Conservation (phyloP, 352 stramenopile genomes). For the Phytophthora litchii region DNA sequence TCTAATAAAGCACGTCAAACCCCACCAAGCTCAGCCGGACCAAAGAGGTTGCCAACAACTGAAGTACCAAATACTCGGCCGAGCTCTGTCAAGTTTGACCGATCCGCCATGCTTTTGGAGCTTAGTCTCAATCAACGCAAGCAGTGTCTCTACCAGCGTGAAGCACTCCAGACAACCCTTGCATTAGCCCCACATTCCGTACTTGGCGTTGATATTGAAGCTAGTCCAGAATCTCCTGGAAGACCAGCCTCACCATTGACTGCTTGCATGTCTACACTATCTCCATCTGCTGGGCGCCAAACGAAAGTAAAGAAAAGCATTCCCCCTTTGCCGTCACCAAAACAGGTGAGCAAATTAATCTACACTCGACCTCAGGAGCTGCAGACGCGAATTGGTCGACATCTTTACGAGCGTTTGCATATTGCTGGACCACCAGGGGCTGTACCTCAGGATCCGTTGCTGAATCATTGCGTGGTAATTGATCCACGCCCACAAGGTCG, state of each 20-base stretch:
- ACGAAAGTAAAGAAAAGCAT: conserved; percentile 46
- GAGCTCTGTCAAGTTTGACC: conserved; percentile 62
- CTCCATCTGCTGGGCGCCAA: conserved; percentile 1
- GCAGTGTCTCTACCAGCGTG: conserved; percentile 56
- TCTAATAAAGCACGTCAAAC: conserved; percentile 15
- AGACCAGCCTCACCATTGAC: conserved; percentile 8
- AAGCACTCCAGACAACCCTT: conserved; percentile 47
- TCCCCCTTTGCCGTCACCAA: conserved; percentile 54
- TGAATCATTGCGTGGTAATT: conserved; percentile 71
- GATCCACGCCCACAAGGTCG: conserved; percentile 50
- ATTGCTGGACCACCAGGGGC: conserved; percentile 43
- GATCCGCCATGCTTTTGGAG: conserved; percentile 70
- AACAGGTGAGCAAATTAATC: conserved; percentile 67
- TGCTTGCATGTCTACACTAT: conserved; percentile 19
- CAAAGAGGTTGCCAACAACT: conserved; percentile 17
- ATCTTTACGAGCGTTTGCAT: conserved; percentile 61
- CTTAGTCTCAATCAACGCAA: conserved; percentile 71
- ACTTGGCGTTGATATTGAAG: conserved; percentile 53
- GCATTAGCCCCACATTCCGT: conserved; percentile 57
- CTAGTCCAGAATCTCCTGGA: conserved; percentile 18
- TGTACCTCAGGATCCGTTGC: conserved; percentile 62
- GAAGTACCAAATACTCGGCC: conserved; percentile 47
- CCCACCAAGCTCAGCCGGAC: conserved; percentile 23
- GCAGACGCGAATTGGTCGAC: conserved; percentile 61
- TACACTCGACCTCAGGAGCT: conserved; percentile 74